Conservation (phyloP, 306 rosid species). For the Begonia fuchsioides region DNA sequence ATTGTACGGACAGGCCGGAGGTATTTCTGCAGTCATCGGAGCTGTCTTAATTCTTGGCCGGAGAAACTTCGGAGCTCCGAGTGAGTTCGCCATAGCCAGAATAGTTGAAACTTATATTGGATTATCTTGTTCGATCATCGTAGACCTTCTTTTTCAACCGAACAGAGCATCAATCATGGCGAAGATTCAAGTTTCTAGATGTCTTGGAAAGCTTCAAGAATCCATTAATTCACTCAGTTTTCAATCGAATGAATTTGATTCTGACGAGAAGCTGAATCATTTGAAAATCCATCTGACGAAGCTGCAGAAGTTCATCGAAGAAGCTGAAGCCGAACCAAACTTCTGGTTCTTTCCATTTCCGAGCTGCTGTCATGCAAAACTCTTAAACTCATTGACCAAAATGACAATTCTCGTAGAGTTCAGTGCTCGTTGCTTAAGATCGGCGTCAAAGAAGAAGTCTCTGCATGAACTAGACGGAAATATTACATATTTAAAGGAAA, state of each 20-base stretch:
- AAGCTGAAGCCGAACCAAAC: constrained; percentile 50
- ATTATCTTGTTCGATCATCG: constrained; percentile 27
- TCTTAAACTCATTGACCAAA: constrained; percentile 27
- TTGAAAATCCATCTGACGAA: constrained; percentile 19
- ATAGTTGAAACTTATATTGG: constrained; percentile 52
- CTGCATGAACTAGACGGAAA: constrained; percentile 19
- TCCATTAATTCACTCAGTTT: constrained; percentile 25
- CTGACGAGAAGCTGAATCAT: constrained; percentile 18
- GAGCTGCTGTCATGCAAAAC: constrained; percentile 25
- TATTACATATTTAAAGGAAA: constrained; percentile 24
- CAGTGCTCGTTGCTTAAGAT: constrained; percentile 18
- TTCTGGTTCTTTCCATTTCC: constrained; percentile 57
- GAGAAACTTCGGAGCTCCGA: constrained; percentile 35
- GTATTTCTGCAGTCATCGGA: constrained; percentile 49
- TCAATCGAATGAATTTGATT: background rate
- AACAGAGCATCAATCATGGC: constrained; percentile 37
- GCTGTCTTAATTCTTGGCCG: constrained; percentile 43
- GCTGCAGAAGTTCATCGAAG: constrained; percentile 23
- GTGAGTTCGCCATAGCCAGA: constrained; percentile 44
- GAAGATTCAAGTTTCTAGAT: constrained; percentile 24
- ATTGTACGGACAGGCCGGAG: constrained; percentile 60
- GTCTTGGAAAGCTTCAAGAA: constrained; percentile 17
- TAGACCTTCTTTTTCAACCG: constrained; percentile 38
- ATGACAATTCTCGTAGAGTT: constrained; percentile 28
- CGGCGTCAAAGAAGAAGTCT: constrained; percentile 17